Evolutionary conservation across 1,139 yeast species (phyloP).

Genomic region (Lodderomyces oxycetoniae): DNA sequence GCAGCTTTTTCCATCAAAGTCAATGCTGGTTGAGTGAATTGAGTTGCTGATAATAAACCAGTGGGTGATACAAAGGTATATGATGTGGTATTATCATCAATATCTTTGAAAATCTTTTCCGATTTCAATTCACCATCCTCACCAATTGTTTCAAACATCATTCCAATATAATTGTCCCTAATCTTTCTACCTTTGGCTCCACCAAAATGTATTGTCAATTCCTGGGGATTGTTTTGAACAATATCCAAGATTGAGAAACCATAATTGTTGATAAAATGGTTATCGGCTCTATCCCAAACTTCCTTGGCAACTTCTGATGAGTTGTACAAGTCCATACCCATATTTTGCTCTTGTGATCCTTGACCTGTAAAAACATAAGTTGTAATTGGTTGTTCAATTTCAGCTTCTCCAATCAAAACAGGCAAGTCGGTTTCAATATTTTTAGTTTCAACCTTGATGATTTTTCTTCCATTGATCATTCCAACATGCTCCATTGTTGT

Average conservation of each 20-base stretch:
- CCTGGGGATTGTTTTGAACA: slow-evolving; percentile 93
- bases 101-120: slow-evolving; percentile 93
- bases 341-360: slow-evolving; percentile 99
- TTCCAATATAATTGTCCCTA: slow-evolving; percentile 88
- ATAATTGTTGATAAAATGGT: slow-evolving; percentile 85
- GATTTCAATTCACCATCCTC: slow-evolving; percentile 79
- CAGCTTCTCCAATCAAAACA: slow-evolving; percentile 93
- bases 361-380: slow-evolving; percentile 98
- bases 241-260: slow-evolving; percentile 96
- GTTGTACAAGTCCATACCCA: slow-evolving; percentile 98
- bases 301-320: slow-evolving; percentile 87
- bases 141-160: slow-evolving; percentile 96
- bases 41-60: slow-evolving; percentile 96
- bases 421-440: slow-evolving; percentile 72
- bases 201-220: slow-evolving; percentile 92
- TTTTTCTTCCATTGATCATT: slow-evolving; percentile 98
- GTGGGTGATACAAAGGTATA: slow-evolving; percentile 89
- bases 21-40: slow-evolving; percentile 98
- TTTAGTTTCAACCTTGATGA: slow-evolving; percentile 84
- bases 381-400: slow-evolving; percentile 95
- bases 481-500: slow-evolving; percentile 94
- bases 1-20: slow-evolving; percentile 99
- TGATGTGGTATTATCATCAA: slow-evolving; percentile 74
- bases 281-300: slow-evolving; percentile 98
- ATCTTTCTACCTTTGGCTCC: slow-evolving; percentile 96